phyloP scores from a whole-genome alignment of 2,329 filamentous ascomycete genomes.

The Colletotrichum kahawae region DNA sequence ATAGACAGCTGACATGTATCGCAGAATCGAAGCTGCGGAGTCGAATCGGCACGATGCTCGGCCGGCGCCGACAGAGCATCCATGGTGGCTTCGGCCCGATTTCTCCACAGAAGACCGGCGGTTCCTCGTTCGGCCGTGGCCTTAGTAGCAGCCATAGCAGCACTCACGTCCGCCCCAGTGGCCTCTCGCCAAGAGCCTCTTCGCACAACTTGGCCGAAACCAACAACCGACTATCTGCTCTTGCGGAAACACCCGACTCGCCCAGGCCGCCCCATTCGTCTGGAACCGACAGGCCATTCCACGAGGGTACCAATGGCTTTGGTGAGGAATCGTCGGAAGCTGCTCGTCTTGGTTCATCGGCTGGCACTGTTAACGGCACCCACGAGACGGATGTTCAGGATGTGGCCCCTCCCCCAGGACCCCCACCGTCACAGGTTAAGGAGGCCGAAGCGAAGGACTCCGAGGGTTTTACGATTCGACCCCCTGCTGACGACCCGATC shows the following conservation, averaged over 20 bases:
- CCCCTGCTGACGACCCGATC: slow-evolving; percentile 67
- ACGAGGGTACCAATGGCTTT: slow-evolving; percentile 53
- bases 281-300: slow-evolving; percentile 35
- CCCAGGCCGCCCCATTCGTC: slow-evolving; percentile 26
- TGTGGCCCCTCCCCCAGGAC: slow-evolving; percentile 55
- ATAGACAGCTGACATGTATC: slow-evolving; percentile 27
- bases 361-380: slow-evolving; percentile 51
- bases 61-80: slow-evolving; percentile 69
- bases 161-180: slow-evolving; percentile 42
- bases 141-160: slow-evolving; percentile 65
- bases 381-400: slow-evolving; percentile 52
- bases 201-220: slow-evolving; percentile 63
- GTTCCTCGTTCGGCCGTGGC: slow-evolving; percentile 62
- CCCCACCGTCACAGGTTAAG: slow-evolving; percentile 51
- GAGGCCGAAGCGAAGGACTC: slow-evolving; percentile 61
- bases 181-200: slow-evolving; percentile 62
- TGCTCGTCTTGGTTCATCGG: slow-evolving; percentile 33
- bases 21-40: slow-evolving; percentile 64
- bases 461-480: slow-evolving; percentile 79
- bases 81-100: slow-evolving; percentile 65
- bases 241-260: slow-evolving; percentile 60
- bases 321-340: slow-evolving; percentile 37
- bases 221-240: slow-evolving; percentile 57
- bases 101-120: slow-evolving; percentile 57
- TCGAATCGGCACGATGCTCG: slow-evolving; percentile 73